Percentiles rank a stretch among this genome's conserved stretches.
These are phyloP conservation scores for Rhizopogon vulgaris DNA, from an alignment of 768 basidiomycete genomes.

Conservation along the genomic window DNA sequence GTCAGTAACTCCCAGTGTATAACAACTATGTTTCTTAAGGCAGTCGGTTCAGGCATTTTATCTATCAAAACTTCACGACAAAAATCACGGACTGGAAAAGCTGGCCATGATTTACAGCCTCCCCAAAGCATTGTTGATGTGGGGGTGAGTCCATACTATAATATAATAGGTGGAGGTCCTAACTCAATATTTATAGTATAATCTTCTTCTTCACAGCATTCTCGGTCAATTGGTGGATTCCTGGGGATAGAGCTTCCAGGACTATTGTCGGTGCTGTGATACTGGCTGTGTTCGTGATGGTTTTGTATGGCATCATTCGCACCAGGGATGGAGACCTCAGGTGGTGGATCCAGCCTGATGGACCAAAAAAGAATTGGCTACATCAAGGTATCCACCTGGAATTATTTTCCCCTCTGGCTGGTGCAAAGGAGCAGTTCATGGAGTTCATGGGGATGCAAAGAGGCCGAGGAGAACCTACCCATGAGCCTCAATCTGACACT, in stretches of 20 bases:
- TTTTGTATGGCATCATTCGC: constrained; percentile 39
- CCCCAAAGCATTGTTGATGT: constrained; percentile 52
- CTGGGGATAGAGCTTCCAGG: constrained; percentile 7
- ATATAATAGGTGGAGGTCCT: neutral
- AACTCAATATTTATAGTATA: constrained; percentile 14
- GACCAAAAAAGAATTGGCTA: constrained; percentile 2
- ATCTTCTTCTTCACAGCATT: constrained; percentile 23
- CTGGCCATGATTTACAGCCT: constrained; percentile 49
- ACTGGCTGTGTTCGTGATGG: constrained; percentile 23
- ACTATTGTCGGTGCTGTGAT: constrained; percentile 26
- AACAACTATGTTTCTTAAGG: neutral
- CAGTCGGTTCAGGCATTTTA: constrained; percentile 4
- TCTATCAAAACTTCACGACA: constrained; percentile 15
- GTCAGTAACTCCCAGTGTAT: constrained; percentile 21
- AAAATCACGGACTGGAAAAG: constrained; percentile 38
- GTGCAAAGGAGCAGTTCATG: neutral
- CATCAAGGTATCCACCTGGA: neutral
- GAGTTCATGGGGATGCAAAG: neutral
- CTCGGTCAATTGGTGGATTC: constrained; percentile 18
- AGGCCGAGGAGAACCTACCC: neutral
- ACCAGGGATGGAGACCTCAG: constrained; percentile 13
- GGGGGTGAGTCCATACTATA: constrained; percentile 39
- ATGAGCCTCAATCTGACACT: neutral
- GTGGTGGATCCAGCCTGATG: constrained; percentile 8
- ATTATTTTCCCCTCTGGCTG: neutral